A percentile compares a stretch with the other conserved stretches of the same genome.
These are phyloP conservation scores for Talaromyces sp. DNA, from an alignment of 2,329 filamentous ascomycete genomes.

Conservation along the genomic window DNA sequence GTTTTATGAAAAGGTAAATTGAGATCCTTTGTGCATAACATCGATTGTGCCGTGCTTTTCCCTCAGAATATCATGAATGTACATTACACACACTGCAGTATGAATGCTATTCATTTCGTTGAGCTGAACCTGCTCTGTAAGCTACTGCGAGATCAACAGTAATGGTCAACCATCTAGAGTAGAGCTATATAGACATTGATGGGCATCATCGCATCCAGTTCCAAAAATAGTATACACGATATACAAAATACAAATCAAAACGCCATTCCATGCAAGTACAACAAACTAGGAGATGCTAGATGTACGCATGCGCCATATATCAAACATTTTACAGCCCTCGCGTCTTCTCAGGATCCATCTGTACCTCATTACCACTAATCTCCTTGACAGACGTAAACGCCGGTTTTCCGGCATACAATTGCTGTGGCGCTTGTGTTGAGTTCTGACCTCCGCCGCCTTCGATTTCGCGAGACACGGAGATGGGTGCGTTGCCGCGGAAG, in stretches of 20 bases:
- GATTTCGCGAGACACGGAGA: conserved; percentile 63
- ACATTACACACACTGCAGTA: conserved; percentile 8
- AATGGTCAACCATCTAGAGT: not conserved
- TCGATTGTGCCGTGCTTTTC: not conserved
- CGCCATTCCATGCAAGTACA: conserved; percentile 17
- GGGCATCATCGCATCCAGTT: not conserved
- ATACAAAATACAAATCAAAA: conserved; percentile 3
- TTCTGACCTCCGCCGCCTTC: conserved; percentile 48
- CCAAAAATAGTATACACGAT: not conserved
- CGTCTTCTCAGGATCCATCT: conserved; percentile 49
- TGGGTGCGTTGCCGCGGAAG: conserved; percentile 88
- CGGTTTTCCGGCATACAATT: conserved; percentile 74
- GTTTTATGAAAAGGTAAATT: conserved; percentile 15
- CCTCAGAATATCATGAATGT: conserved; percentile 9
- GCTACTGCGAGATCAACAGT: not conserved
- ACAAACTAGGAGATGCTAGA: not conserved
- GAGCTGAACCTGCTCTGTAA: not conserved
- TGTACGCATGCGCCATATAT: not conserved
- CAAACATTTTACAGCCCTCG: conserved; percentile 28
- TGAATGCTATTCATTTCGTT: conserved; percentile 1
- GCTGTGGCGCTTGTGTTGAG: conserved; percentile 62
- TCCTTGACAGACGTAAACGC: conserved; percentile 65
- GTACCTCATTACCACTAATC: conserved; percentile 63
- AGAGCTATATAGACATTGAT: conserved; percentile 2
- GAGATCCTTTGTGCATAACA: not conserved